Conservation (phyloP, 768 basidiomycete genomes). For the Leccinum broughii region DNA sequence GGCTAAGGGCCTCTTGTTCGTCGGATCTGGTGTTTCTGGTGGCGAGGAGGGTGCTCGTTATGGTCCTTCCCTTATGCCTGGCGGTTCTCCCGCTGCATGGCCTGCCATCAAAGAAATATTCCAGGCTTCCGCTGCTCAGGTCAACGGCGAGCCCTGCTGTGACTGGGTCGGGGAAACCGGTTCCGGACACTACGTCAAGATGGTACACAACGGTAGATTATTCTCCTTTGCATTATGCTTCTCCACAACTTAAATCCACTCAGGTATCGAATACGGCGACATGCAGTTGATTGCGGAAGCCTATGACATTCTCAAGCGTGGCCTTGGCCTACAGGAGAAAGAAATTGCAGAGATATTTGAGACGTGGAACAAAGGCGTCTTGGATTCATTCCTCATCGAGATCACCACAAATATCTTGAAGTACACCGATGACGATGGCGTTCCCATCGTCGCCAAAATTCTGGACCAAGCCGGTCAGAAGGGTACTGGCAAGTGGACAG, state of each 20-base stretch:
- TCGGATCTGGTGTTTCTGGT: slow-evolving; percentile 98
- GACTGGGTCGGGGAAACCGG: slow-evolving; percentile 99
- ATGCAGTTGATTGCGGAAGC: slow-evolving; percentile 99
- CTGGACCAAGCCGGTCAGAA: slow-evolving; percentile 97
- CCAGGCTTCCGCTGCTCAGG: slow-evolving; percentile 96
- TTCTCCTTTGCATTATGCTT: slow-evolving; percentile 2
- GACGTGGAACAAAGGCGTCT: slow-evolving; percentile 97
- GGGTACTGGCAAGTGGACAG: slow-evolving; percentile 99
- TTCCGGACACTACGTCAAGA: slow-evolving; percentile 98
- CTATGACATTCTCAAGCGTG: slow-evolving; percentile 98
- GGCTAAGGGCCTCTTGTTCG: slow-evolving; percentile 91
- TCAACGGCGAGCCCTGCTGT: slow-evolving; percentile 94
- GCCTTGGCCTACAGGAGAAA: slow-evolving; percentile 78
- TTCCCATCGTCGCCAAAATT: slow-evolving; percentile 89
- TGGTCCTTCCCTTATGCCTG: slow-evolving; percentile 99
- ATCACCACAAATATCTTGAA: slow-evolving; percentile 97
- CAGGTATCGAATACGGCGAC: slow-evolving; percentile 99
- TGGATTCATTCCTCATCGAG: slow-evolving; percentile 99
- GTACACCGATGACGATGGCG: slow-evolving; percentile 95
- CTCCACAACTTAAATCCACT: slow-evolving; percentile 6
- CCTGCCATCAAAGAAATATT: slow-evolving; percentile 97
- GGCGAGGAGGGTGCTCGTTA: slow-evolving; percentile 98
- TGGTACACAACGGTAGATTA: slow-evolving; percentile 90
- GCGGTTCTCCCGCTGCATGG: slow-evolving; percentile 94
- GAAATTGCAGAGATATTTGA: slow-evolving; percentile 95